phyloP scores from a whole-genome alignment of 2,329 filamentous ascomycete species.

The Colletotrichum lentis region DNA sequence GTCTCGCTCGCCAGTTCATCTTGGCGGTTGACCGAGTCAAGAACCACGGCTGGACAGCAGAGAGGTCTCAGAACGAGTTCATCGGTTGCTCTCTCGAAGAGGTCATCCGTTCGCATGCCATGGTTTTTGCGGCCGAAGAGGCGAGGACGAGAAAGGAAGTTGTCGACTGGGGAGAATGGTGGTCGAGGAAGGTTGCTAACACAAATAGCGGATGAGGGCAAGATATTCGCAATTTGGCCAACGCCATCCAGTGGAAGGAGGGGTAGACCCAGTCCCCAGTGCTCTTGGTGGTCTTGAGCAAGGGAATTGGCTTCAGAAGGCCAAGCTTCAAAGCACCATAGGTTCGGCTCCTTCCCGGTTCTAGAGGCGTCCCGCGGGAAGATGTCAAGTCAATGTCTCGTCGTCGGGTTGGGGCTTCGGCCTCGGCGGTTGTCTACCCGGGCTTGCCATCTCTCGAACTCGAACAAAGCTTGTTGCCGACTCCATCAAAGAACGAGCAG shows the following conservation, averaged over 20 bases:
- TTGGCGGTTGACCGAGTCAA: constrained; percentile 82
- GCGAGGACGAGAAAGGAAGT: constrained; percentile 75
- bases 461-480: neutral
- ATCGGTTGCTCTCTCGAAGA: constrained; percentile 89
- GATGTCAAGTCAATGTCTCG: neutral
- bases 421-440: constrained; percentile 19
- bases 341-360: neutral
- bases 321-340: neutral
- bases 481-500: neutral
- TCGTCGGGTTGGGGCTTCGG: constrained; percentile 1
- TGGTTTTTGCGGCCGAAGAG: constrained; percentile 94
- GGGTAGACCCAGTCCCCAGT: too few species aligned
- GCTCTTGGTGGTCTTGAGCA: neutral
- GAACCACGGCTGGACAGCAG: constrained; percentile 70
- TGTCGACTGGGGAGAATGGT: constrained; percentile 80
- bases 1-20: constrained; percentile 83
- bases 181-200: constrained; percentile 56
- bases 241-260: neutral
- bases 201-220: constrained; percentile 5
- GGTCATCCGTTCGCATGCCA: constrained; percentile 84
- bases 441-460: neutral
- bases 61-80: constrained; percentile 75
- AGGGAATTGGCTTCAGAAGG: neutral
- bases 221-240: neutral
- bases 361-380: neutral